Base-by-base conservation (phyloP, 1,284 basidiomycete species). In the Xerocomus cyaneibrunnescens region DNA sequence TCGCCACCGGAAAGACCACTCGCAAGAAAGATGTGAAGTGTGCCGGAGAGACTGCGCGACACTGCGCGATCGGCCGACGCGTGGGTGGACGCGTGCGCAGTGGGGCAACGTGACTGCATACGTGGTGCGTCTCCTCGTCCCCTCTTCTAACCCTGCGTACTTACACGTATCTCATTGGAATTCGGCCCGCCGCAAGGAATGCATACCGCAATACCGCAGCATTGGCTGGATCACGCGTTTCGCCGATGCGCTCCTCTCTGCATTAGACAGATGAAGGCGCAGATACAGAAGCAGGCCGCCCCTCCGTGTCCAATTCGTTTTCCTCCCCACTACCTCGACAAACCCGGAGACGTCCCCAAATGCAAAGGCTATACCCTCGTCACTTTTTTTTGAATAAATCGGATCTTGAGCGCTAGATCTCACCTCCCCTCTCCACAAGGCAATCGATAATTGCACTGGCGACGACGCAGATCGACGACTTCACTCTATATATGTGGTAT, bases 331-430 rank as follows among this genome's bases (percentile, higher is more conserved):
- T 77, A 82, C 61, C 76, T 80, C 42, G 86, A 87, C 62, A 72
- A 74, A 50, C 75, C 77, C 1, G 76, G 69, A 2, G 74, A 77
- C 25, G 51, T 66, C 6, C 80, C 82, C 0, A 77, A 77, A 54
- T 85, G 78, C 66, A 90, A 85, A 72, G 85, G 85, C 0, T 90
- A 89, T 55, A 85, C 86, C 0, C 77, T 91, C 19, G 71, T 90
- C 42, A 79, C 79, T 0, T 70, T 90, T 70, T 90, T 35, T 65
- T 73, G 0, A 56, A 62, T 5, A 27, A 62, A 3, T 65, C 71
- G 1, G 74, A 80, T 34, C 74, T 71, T 5, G 67, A 77, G 8
- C 8, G 28, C 10, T 8, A 38, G 35, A 61, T 62, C 14, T 65
- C 61, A 8, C 61, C 72, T 22, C 2, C 57, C 16, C 57, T 68